Evolutionary conservation across 1,139 yeast genomes (phyloP).

Genomic region (Candida dubliniensis): DNA sequence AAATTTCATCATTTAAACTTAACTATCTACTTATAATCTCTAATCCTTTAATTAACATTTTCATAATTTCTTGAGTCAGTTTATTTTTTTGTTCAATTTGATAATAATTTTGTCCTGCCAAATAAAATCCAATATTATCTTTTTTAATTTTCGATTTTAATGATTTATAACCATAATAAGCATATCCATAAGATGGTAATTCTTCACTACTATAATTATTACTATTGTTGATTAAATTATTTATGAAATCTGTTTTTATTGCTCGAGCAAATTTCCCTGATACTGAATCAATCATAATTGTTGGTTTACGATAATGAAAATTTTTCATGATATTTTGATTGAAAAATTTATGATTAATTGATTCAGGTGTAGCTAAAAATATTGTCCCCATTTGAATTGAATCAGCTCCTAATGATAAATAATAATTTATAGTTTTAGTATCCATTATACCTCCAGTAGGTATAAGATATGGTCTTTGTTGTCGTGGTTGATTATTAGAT

Average conservation of each 20-base stretch:
- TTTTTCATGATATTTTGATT: constrained; percentile 8
- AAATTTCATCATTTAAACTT: too few species aligned
- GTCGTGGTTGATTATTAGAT: not conserved
- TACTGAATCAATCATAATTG: constrained; percentile 35
- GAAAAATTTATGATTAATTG: constrained; percentile 23
- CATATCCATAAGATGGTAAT: constrained; percentile 39
- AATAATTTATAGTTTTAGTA: constrained; percentile 22
- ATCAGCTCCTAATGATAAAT: constrained; percentile 38
- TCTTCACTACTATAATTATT: constrained; percentile 7
- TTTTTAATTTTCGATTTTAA: constrained; percentile 15
- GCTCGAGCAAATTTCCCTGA: constrained; percentile 44
- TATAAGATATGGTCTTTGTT: constrained; percentile 33
- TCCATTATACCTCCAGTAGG: constrained; percentile 51
- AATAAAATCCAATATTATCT: constrained; percentile 29
- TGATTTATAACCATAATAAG: constrained; percentile 34
- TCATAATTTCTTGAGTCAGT: constrained; percentile 16
- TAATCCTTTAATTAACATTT: constrained; percentile 12
- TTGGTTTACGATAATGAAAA: constrained; percentile 17
- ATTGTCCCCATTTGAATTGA: constrained; percentile 51
- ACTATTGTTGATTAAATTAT: constrained; percentile 8
- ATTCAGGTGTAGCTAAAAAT: constrained; percentile 39
- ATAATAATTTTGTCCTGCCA: constrained; percentile 36
- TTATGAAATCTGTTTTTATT: constrained; percentile 33
- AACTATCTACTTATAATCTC: too few species aligned
- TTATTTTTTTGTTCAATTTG: constrained; percentile 15